Evolutionary conservation across 2,329 filamentous ascomycete species (phyloP).

Genomic region (Nigrospora sphaerica): DNA sequence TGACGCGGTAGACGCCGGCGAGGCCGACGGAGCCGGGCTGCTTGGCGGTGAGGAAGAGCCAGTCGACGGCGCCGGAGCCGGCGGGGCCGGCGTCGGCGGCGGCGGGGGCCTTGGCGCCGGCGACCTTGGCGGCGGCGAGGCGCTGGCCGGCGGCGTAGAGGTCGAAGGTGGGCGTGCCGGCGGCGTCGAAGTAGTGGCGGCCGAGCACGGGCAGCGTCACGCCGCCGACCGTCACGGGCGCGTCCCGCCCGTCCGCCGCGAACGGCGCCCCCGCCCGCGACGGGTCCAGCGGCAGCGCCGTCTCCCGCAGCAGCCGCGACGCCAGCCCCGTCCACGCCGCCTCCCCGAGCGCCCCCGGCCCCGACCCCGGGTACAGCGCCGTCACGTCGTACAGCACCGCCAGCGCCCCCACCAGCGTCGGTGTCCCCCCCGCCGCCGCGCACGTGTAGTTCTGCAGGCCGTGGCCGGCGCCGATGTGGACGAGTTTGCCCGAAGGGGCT

Average conservation of each 20-base stretch:
- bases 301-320: conserved; percentile 29
- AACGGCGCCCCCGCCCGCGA: conserved; percentile 19
- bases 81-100: conserved; percentile 37
- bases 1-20: conserved; percentile 44
- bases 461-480: conserved; percentile 32
- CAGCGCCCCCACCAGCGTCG: conserved; percentile 42
- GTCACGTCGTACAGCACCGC: conserved; percentile 55
- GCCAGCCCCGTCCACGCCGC: conserved; percentile 33
- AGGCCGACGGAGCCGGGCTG: conserved; percentile 28
- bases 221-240: conserved; percentile 28
- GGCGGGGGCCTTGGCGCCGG: conserved; percentile 42
- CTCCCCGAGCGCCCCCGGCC: conserved; percentile 26
- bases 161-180: conserved; percentile 52
- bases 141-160: conserved; percentile 36
- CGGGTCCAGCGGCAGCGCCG: conserved; percentile 41
- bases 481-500: not conserved
- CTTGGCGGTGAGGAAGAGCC: conserved; percentile 41
- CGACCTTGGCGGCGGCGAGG: conserved; percentile 40
- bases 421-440: conserved; percentile 21
- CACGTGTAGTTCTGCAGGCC: conserved; percentile 67
- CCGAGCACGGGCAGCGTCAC: conserved; percentile 38
- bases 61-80: conserved; percentile 45
- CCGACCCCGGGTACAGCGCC: conserved; percentile 39
- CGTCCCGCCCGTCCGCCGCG: conserved; percentile 32
- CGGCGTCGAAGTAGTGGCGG: conserved; percentile 58